Conservation (phyloP, 768 basidiomycete genomes). For the Trametes meyenii region DNA sequence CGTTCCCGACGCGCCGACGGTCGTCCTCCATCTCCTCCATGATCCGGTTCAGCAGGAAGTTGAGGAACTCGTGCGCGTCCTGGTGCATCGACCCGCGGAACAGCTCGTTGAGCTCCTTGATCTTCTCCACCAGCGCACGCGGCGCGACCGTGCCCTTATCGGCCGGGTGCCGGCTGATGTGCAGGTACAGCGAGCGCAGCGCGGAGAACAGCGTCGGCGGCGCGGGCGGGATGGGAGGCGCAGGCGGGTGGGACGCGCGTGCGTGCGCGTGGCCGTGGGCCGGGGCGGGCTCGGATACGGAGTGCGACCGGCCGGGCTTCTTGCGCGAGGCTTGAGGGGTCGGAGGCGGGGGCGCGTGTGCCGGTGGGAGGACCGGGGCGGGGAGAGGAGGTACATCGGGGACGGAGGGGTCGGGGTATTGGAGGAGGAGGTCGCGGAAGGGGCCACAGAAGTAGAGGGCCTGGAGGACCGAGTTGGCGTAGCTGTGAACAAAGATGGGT, state of each 20-base stretch:
- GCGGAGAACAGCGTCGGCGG: constrained; percentile 88
- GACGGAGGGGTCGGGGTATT: constrained; percentile 56
- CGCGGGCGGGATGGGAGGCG: constrained; percentile 53
- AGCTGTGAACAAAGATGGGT: constrained; percentile 51
- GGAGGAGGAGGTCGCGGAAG: constrained; percentile 89
- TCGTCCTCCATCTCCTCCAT: constrained; percentile 91
- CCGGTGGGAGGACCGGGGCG: constrained; percentile 30
- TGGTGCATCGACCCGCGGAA: constrained; percentile 94
- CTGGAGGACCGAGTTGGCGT: constrained; percentile 98
- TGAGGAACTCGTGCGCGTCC: constrained; percentile 98
- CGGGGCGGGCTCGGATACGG: constrained; percentile 35
- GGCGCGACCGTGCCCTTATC: constrained; percentile 89
- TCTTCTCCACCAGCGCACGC: constrained; percentile 88
- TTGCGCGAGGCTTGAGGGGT: constrained; percentile 44
- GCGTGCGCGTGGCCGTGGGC: constrained; percentile 30
- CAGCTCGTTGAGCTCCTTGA: constrained; percentile 89
- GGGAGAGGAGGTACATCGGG: constrained; percentile 39
- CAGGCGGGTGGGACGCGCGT: constrained; percentile 39
- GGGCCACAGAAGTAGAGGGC: constrained; percentile 94
- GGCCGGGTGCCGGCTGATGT: constrained; percentile 77
- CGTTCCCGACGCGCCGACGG: constrained; percentile 29
- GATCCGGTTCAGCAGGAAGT: constrained; percentile 89
- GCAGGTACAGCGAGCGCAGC: constrained; percentile 85
- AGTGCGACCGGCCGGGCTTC: constrained; percentile 58
- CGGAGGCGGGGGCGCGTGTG: constrained; percentile 30